Evolutionary conservation across 2,329 filamentous ascomycete genomes (phyloP), one percentile per base, ranked within the genome.

Genomic region (Ophidiomyces ophidiicola): DNA sequence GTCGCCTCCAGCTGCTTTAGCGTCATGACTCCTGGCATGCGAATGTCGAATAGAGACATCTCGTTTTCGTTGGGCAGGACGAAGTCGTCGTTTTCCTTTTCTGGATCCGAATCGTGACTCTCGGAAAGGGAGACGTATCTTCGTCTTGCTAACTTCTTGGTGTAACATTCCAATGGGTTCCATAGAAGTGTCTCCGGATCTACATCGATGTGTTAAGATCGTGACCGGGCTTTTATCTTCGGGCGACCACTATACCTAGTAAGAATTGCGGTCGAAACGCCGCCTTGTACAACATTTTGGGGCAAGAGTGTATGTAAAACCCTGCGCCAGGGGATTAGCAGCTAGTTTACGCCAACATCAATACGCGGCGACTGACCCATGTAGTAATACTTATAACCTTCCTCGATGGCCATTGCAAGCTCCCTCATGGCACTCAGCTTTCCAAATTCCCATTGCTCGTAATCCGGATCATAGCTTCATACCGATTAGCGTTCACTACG

Each of bases 351-450:
- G 11, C 11, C 2, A 5, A 14, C 5, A 19, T 14, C 33, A 14
- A 29, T 12, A 41, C 18, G 41, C 37, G 15, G 19, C 1, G 23
- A 45, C 55, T 10, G 48, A 69, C 66, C 76, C 76, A 80, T 78
- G 57, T 78, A 78, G 53, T 79, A 79, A 54, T 71, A 76, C 39
- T 67, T 52, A 47, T 78, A 77, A 0, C 58, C 60, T 3, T 59
- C 65, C 48, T 78, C 72, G 1, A 68, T 46, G 0, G 73, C 63
- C 18, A 79, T 59, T 1, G 67, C 64, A 18, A 74, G 69, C 51
- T 80, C 76, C 38, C 72, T 62, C 48, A 79, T 54, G 4, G 75
- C 76, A 46, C 71, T 75, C 34, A 78, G 53, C 52, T 79, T 79
- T 4, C 76, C 76, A 49, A 78, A 72, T 41, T 72, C 71, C 67